Evolutionary conservation across 805 yeast genomes (phyloP), one percentile per base, ranked within the genome.

Genomic region (Wickerhamiella sergipiensis): DNA sequence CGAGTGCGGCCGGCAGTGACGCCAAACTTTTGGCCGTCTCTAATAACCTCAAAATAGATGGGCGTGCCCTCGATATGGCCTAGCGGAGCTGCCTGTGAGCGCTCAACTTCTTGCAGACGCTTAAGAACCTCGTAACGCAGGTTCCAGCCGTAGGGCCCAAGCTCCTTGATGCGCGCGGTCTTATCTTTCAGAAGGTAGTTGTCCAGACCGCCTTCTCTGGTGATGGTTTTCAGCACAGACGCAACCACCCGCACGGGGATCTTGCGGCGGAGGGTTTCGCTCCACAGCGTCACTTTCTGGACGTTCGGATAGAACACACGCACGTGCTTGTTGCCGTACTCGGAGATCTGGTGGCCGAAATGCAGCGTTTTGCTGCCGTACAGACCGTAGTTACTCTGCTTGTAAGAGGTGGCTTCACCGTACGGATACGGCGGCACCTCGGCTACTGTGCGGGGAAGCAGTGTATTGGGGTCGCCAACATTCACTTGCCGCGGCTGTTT

Each of bases 191-290:
- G 75, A 54, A 92, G 67, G 64, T 92, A 92, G 56, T 81, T 81
- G 64, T 92, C 99, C 51, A 92, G 72, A 5, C 99, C 98, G 55
- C 98, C 98, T 66, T 90, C 97, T 59, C 80, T 85, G 52, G 85
- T 83, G 53, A 92, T 82, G 0, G 97, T 88, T 60, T 81, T 79
- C 62, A 92, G 73, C 6, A 88, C 97, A 53, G 81, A 77, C 5
- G 97, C 77, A 7, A 88, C 81, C 36, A 88, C 79, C 53, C 75
- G 79, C 50, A 86, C 66, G 47, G 71, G 70, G 45, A 88, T 65
- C 40, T 71, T 67, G 57, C 72, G 73, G 52, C 79, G 69, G 59
- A 92, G 73, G 0, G 85, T 70, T 58, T 85, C 95, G 56, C 95
- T 85, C 92, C 95, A 90, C 45, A 92, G 69, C 31, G 74, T 76